Base-by-base conservation (phyloP, 2,329 filamentous ascomycete species). In the Neophaeococcomyces mojaviensis region DNA sequence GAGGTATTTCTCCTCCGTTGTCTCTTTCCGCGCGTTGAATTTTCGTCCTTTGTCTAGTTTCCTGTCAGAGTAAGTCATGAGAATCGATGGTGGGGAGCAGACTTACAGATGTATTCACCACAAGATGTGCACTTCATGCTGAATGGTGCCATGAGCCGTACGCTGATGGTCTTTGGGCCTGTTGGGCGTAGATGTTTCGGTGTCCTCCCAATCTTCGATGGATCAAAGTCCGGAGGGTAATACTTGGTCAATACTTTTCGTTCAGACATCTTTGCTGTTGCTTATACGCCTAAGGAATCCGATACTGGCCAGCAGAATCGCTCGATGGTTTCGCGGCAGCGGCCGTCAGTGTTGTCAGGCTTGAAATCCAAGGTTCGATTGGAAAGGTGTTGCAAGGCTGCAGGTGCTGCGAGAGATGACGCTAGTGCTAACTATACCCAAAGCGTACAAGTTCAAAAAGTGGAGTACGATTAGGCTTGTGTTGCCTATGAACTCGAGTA, bases 11-110 rank as follows among this genome's bases (percentile, higher is more conserved):
- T 96, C 86, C 16, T 92, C 85, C 0, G 87, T 88, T 0, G 86
- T 95, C 61, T 96, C 88, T 61, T 98, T 98, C 30, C 87, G 78
- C 2, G 88, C 84, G 68, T 97, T 97, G 76, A 97, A 97, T 61
- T 96, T 97, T 50, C 89, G 80, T 0, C 89, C 89, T 58, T 88
- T 87, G 73, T 94, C 24, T 28, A 28, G 10, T 28, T 28, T 28
- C 24, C 24, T 28, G 24, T 28, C 24, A 28, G 24, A 90, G 24
- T 28, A 28, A 28, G 24, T 28, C 24, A 28, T 28, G 24, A 10
- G 24, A 5, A 28, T 28, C 5, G 10, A 6, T 10, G 24, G 10
- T 10, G 5, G 10, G 24, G 24, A 28, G 5, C 5, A 28, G 5
- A 10, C 24, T 28, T 28, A 28, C 24, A 46, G 60, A 94, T 92